Evolutionary conservation across 768 basidiomycete genomes (phyloP).

Genomic region (Antrodiella citrinella): DNA sequence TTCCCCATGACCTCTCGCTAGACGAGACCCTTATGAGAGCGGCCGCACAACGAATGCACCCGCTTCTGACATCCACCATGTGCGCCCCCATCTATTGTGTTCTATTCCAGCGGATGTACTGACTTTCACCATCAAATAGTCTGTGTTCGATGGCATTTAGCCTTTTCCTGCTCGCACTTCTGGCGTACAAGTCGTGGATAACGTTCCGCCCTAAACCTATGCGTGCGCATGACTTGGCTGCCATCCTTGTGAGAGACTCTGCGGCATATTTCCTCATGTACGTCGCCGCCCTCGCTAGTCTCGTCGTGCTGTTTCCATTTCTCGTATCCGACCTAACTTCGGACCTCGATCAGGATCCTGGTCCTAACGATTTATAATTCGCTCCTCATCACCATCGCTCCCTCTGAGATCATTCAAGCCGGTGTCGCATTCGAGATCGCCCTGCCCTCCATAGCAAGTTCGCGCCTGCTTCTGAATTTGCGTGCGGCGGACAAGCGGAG

Average conservation of each 20-base stretch:
- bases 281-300: background rate
- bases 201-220: background rate
- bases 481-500: conserved; percentile 4
- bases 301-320: background rate
- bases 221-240: conserved; percentile 3
- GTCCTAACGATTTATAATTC: background rate
- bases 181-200: conserved; percentile 2
- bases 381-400: background rate
- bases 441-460: conserved; percentile 9
- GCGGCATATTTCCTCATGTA: conserved; percentile 6
- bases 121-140: no score
- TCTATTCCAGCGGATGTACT: no score
- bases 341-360: background rate
- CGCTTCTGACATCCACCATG: background rate
- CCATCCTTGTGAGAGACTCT: conserved; percentile 9
- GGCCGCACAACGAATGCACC: background rate
- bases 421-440: conserved; percentile 6
- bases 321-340: no score
- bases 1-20: background rate
- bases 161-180: conserved; percentile 4
- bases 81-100: background rate
- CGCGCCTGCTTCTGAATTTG: conserved; percentile 9
- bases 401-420: conserved; percentile 3
- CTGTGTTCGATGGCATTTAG: conserved; percentile 2
- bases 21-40: background rate